Conservation (phyloP, 176 grass and related monocot species). For the Eremochloa ophiuroides region DNA sequence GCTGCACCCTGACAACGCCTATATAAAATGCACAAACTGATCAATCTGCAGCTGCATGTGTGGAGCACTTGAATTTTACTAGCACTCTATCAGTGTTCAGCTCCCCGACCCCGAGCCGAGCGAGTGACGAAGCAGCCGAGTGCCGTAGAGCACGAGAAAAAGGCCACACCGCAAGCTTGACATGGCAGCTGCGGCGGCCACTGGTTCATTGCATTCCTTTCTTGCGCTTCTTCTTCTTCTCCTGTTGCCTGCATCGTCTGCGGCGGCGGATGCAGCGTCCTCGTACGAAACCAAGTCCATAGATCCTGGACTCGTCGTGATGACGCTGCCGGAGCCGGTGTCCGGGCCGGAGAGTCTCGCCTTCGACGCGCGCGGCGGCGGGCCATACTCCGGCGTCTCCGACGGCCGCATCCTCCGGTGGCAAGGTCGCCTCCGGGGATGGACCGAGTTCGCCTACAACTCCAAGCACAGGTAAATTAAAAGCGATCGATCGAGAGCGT, state of each 20-base stretch:
- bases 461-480: constrained; percentile 33
- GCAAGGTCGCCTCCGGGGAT: constrained; percentile 42
- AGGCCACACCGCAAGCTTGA: not conserved
- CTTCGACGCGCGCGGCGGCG: constrained; percentile 55
- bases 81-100: not conserved
- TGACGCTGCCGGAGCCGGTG: constrained; percentile 39
- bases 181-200: not conserved
- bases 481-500: not conserved
- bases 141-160: not conserved
- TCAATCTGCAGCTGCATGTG: not conserved
- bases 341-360: constrained; percentile 81
- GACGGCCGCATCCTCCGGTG: constrained; percentile 67
- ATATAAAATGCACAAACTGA: not conserved
- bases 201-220: not conserved
- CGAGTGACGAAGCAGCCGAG: not conserved
- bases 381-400: constrained; percentile 85
- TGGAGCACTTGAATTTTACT: not conserved
- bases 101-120: not conserved
- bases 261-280: not conserved
- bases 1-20: not conserved
- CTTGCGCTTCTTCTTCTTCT: constrained; percentile 27
- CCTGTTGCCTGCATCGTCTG: not conserved
- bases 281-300: constrained; percentile 36
- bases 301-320: constrained; percentile 26
- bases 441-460: constrained; percentile 70